Percentiles rank a stretch among this genome's conserved stretches.
These are phyloP conservation scores for Leccinum griseonigrum DNA, from an alignment of 1,284 basidiomycete species.

Conservation along the genomic window DNA sequence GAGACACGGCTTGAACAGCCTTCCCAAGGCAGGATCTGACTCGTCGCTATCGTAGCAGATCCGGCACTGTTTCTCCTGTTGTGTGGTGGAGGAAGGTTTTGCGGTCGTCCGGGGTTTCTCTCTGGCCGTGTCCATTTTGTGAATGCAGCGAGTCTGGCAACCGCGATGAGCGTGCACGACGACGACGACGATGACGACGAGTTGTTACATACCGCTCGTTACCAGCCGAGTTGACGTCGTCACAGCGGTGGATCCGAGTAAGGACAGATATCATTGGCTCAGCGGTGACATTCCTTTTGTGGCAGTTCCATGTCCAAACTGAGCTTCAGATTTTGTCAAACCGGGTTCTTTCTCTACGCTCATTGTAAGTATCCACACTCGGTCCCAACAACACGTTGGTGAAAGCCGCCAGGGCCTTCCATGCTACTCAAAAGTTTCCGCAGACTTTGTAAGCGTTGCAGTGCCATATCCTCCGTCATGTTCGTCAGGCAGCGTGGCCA, in stretches of 20 bases:
- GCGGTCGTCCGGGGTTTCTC: constrained; percentile 11
- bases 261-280: constrained; percentile 6
- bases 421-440: background rate
- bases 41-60: constrained; percentile 67
- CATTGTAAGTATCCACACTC: background rate
- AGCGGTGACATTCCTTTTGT: background rate
- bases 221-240: background rate
- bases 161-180: background rate
- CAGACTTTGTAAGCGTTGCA: background rate
- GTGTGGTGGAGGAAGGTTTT: constrained; percentile 3
- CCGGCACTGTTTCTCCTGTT: constrained; percentile 61
- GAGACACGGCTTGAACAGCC: constrained; percentile 72
- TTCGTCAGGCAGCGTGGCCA: constrained; percentile 17
- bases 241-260: constrained; percentile 14
- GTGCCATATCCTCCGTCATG: constrained; percentile 1
- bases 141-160: background rate
- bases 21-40: constrained; percentile 55
- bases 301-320: background rate
- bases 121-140: constrained; percentile 19
- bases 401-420: background rate
- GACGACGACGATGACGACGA: background rate
- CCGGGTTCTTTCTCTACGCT: background rate
- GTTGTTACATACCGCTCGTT: constrained; percentile 3
- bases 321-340: too few species aligned
- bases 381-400: constrained; percentile 4